A percentile compares a stretch with the other conserved stretches of the same genome.
Conservation (phyloP, 805 yeast genomes). For the Yarrowia divulgata region DNA sequence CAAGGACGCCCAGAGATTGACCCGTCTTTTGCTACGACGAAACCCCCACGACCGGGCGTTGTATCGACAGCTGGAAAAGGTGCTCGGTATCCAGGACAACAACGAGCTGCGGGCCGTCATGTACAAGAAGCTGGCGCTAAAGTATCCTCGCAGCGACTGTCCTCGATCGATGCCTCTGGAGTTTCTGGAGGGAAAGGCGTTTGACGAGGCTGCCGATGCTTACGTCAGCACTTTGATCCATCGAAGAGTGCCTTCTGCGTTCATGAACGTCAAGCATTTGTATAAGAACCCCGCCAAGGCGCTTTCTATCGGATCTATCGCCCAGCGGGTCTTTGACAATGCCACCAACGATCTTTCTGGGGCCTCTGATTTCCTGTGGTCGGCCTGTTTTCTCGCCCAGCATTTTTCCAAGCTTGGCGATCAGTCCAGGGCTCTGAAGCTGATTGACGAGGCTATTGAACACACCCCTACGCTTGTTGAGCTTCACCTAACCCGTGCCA, state of each 20-base stretch:
- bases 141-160: conserved; percentile 86
- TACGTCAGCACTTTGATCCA: conserved; percentile 70
- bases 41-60: conserved; percentile 82
- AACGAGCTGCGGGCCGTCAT: conserved; percentile 57
- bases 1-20: conserved; percentile 71
- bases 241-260: conserved; percentile 89
- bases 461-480: conserved; percentile 89
- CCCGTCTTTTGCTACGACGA: conserved; percentile 74
- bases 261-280: conserved; percentile 82
- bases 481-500: conserved; percentile 77
- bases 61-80: conserved; percentile 69
- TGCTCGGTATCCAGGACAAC: conserved; percentile 64
- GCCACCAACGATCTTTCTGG: conserved; percentile 26
- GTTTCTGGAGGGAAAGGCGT: conserved; percentile 55
- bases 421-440: conserved; percentile 60
- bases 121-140: conserved; percentile 67
- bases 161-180: conserved; percentile 78
- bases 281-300: conserved; percentile 59
- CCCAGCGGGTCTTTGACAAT: conserved; percentile 56
- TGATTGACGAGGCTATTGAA: conserved; percentile 66
- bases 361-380: conserved; percentile 59
- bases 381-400: conserved; percentile 77
- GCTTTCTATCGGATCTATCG: conserved; percentile 60
- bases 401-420: conserved; percentile 69
- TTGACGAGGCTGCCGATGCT: conserved; percentile 56